These are phyloP conservation scores for Poa pratensis DNA, from an alignment of 176 grass and related monocot genomes.

Conservation along the genomic window DNA sequence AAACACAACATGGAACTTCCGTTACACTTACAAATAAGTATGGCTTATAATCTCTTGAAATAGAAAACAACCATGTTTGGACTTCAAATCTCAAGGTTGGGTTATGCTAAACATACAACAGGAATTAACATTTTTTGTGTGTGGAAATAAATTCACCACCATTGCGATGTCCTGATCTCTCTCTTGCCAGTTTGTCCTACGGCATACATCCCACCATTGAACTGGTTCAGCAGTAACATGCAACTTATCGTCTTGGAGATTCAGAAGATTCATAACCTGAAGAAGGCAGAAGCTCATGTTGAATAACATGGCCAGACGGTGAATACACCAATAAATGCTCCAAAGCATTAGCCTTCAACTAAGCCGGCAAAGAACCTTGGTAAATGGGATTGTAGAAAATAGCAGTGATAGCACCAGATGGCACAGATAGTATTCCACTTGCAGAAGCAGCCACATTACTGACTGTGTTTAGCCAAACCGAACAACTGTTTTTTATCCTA, in stretches of 20 bases:
- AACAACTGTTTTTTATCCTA: slow-evolving; percentile 93
- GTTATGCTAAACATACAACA: too few species aligned
- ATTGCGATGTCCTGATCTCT: slow-evolving; percentile 78
- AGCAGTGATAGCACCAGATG: slow-evolving; percentile 83
- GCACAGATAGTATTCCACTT: slow-evolving; percentile 75
- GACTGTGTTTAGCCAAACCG: slow-evolving; percentile 96
- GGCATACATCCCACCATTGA: slow-evolving; percentile 99
- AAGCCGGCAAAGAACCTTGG: slow-evolving; percentile 53
- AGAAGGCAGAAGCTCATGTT: slow-evolving; percentile 91
- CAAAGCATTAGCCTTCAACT: slow-evolving; percentile 75
- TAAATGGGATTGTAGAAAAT: slow-evolving; percentile 90
- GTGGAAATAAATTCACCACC: too few species aligned
- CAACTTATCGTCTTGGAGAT: slow-evolving; percentile 91
- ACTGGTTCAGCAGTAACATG: slow-evolving; percentile 87
- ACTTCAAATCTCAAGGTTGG: too few species aligned
- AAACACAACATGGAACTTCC: too few species aligned
- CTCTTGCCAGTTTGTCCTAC: slow-evolving; percentile 95
- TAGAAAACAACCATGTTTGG: too few species aligned
- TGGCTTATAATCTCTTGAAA: too few species aligned
- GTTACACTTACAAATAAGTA: too few species aligned
- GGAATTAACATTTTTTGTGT: too few species aligned
- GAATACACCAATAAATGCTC: slow-evolving; percentile 99
- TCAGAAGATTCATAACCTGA: slow-evolving; percentile 61
- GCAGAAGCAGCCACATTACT: slow-evolving; percentile 93
- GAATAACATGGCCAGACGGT: slow-evolving; percentile 96